phyloP scores from a whole-genome alignment of 805 yeast species.

The Candida yuanshanica region DNA sequence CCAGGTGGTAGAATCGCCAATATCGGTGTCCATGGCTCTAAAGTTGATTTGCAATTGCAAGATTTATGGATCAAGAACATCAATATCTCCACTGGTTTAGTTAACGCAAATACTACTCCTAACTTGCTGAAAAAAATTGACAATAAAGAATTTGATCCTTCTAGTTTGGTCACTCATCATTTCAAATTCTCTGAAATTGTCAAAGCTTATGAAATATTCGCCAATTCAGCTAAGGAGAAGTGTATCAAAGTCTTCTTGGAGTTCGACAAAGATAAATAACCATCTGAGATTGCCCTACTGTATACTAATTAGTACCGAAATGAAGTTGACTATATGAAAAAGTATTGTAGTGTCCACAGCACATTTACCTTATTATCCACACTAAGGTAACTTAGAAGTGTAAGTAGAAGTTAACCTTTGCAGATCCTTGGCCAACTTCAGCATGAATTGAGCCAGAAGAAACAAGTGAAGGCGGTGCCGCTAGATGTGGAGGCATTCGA shows the following conservation, averaged over 20 bases:
- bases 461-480: no score
- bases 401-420: no score
- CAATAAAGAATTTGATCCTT: slow-evolving; percentile 34
- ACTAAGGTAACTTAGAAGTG: no score
- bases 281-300: no score
- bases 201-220: slow-evolving; percentile 56
- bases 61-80: slow-evolving; percentile 42
- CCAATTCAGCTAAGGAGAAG: slow-evolving; percentile 45
- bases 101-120: slow-evolving; percentile 39
- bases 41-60: slow-evolving; percentile 37
- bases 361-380: no score
- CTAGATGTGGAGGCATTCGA: no score
- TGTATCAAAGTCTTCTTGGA: slow-evolving; percentile 42
- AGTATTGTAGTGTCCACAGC: no score
- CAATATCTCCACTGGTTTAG: slow-evolving; percentile 43
- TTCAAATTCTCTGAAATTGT: slow-evolving; percentile 50
- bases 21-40: slow-evolving; percentile 49
- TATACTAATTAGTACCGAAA: no score
- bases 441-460: no score
- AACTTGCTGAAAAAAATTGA: slow-evolving; percentile 32
- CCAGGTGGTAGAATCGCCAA: slow-evolving; percentile 63
- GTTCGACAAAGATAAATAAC: no score
- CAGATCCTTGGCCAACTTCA: no score
- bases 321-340: no score
- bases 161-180: slow-evolving; percentile 52